Conservation (phyloP, 305 asterid genomes). For the Fraxinus floribunda region DNA sequence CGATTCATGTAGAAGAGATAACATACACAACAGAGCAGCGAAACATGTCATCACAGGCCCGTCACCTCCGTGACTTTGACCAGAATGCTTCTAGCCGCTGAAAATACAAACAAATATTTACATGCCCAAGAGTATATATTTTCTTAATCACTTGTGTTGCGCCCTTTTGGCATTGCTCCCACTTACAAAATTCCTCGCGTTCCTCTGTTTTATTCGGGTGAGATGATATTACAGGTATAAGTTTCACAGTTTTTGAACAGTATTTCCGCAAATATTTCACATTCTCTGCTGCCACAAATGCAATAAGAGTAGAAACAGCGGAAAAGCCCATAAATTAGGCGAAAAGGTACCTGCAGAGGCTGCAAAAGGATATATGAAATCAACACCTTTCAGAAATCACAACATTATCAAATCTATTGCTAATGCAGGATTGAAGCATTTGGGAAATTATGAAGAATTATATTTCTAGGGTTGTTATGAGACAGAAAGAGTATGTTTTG, state of each 20-base stretch:
- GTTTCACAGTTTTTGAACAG: background rate
- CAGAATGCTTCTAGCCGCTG: slow-evolving; percentile 56
- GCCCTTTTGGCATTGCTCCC: slow-evolving; percentile 57
- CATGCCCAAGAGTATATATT: slow-evolving; percentile 46
- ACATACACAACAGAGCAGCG: slow-evolving; percentile 43
- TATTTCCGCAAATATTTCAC: slow-evolving; percentile 20
- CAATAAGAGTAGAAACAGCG: slow-evolving; percentile 45
- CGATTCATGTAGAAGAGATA: slow-evolving; percentile 36
- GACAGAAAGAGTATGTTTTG: too few species aligned
- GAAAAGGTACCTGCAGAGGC: slow-evolving; percentile 55
- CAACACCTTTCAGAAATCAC: background rate
- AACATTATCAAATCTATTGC: background rate
- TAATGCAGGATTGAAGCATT: background rate
- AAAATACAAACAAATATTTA: slow-evolving; percentile 56
- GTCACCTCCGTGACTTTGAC: slow-evolving; percentile 97
- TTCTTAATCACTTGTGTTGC: slow-evolving; percentile 40
- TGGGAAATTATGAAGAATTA: too few species aligned
- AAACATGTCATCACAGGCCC: slow-evolving; percentile 53
- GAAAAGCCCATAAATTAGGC: slow-evolving; percentile 40
- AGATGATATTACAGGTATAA: slow-evolving; percentile 20
- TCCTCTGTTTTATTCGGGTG: slow-evolving; percentile 20
- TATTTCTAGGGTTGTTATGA: too few species aligned
- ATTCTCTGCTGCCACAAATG: slow-evolving; percentile 40
- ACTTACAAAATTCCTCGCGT: slow-evolving; percentile 44
- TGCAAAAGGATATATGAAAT: slow-evolving; percentile 35